A percentile compares a stretch with the other conserved stretches of the same genome.
phyloP scores from a whole-genome alignment of 805 yeast genomes.

The Debaryomyces castellii region DNA sequence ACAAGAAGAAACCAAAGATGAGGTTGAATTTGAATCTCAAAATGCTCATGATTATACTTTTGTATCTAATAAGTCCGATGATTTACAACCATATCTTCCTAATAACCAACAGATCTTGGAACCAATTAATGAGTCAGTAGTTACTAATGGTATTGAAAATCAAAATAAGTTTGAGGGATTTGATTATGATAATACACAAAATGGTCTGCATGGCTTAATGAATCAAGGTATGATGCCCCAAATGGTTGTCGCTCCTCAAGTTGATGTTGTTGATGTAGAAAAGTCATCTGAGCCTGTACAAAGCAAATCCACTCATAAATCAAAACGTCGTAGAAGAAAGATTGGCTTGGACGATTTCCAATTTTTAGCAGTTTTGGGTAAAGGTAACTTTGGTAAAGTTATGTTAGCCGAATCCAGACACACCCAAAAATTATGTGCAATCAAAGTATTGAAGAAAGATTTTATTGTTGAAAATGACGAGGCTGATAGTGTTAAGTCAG shows the following conservation, averaged over 20 bases:
- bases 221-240: neutral
- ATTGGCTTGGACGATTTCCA: slow-evolving; percentile 94
- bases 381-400: slow-evolving; percentile 98
- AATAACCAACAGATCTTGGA: slow-evolving; percentile 7
- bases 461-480: slow-evolving; percentile 94
- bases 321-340: slow-evolving; percentile 54
- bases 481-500: slow-evolving; percentile 91
- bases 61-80: slow-evolving; percentile 19
- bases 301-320: slow-evolving; percentile 26
- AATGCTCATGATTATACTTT: slow-evolving; percentile 20
- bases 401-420: slow-evolving; percentile 94
- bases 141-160: neutral
- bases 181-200: slow-evolving; percentile 17
- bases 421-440: slow-evolving; percentile 82
- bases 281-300: slow-evolving; percentile 11
- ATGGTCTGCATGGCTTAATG: slow-evolving; percentile 7
- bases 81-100: slow-evolving; percentile 8
- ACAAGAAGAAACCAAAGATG: neutral
- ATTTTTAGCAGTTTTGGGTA: slow-evolving; percentile 91
- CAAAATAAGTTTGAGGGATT: slow-evolving; percentile 29
- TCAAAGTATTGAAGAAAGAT: slow-evolving; percentile 94
- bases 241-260: neutral
- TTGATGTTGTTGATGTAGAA: neutral
- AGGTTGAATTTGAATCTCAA: neutral
- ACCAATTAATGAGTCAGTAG: slow-evolving; percentile 4